Percentiles rank a stretch among this genome's conserved stretches.
Conservation (phyloP, 2,329 filamentous ascomycete species). For the Aspergillus novoparasiticus region DNA sequence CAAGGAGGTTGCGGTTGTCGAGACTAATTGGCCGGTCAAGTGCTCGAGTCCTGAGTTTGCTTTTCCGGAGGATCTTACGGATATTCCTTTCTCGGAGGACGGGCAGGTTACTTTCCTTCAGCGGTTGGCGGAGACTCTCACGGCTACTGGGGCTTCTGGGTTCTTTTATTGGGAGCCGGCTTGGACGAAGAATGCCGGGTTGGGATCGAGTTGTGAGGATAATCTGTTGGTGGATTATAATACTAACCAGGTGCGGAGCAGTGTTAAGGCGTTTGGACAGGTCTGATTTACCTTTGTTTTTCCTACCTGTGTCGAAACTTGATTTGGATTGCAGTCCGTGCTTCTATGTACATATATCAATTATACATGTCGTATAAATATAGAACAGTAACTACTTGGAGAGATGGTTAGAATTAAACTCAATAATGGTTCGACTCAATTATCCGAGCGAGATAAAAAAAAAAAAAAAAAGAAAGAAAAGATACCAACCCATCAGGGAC, state of each 20-base stretch:
- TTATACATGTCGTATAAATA: not conserved
- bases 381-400: not conserved
- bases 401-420: not conserved
- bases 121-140: slow-evolving; percentile 60
- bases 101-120: slow-evolving; percentile 67
- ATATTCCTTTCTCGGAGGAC: slow-evolving; percentile 63
- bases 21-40: slow-evolving; percentile 69
- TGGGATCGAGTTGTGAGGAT: slow-evolving; percentile 67
- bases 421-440: not conserved
- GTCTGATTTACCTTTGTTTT: slow-evolving; percentile 37
- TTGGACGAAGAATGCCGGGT: slow-evolving; percentile 66
- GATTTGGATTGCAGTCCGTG: not conserved
- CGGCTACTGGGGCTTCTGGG: slow-evolving; percentile 58
- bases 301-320: not conserved
- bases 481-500: not conserved
- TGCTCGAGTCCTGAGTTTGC: slow-evolving; percentile 61
- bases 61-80: slow-evolving; percentile 63
- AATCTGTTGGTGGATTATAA: slow-evolving; percentile 63
- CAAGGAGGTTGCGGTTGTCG: slow-evolving; percentile 69
- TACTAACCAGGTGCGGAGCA: slow-evolving; percentile 57
- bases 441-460: too few species aligned
- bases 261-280: slow-evolving; percentile 58
- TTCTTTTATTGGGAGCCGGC: slow-evolving; percentile 76
- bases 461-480: not conserved
- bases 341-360: not conserved